Base-by-base conservation (phyloP, 2,329 filamentous ascomycete genomes). In the Coniochaeta sp. region DNA sequence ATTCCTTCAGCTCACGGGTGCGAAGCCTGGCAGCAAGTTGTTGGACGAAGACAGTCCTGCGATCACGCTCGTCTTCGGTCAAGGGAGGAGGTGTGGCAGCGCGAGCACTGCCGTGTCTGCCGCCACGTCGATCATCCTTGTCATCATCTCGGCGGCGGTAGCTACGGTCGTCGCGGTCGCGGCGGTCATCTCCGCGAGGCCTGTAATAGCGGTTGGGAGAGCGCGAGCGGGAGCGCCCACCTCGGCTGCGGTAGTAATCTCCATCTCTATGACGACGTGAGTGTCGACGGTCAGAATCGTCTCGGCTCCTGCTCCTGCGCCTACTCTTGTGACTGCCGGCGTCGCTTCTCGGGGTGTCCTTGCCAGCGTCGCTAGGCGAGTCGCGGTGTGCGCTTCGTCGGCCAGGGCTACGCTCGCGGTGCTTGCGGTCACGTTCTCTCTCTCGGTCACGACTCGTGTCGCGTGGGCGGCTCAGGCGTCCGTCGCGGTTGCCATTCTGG, bases 31-130 rank as follows among this genome's bases (percentile, higher is more conserved):
- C 91, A 60, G 94, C 94, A 65, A 99, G 86, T 72, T 99, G 94
- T 76, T 99, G 94, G 51, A 99, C 94, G 67, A 99, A 99, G 54
- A 99, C 90, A 53, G 95, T 99, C 63, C 94, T 88, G 62, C 90
- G 87, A 73, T 99, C 94, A 65, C 92, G 87, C 72, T 99, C 94
- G 71, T 97, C 94, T 69, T 96, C 91, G 62, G 88, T 96, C 55
- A 88, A 82, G 7, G 61, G 60, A 1, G 64, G 84, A 26, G 90
- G 86, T 50, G 86, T 84, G 52, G 67, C 68, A 56, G 82, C 79
- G 60, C 70, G 70, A 53, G 76, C 65, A 55, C 77, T 67, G 54
- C 54, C 16, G 51, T 52, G 50, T 18, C 51, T 48, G 22, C 48
- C 49, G 30, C 72, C 74, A 49, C 63, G 61, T 26, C 67, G 74